Evolutionary conservation across 2,329 filamentous ascomycete species (phyloP).

Genomic region (Chaetomium sp.): DNA sequence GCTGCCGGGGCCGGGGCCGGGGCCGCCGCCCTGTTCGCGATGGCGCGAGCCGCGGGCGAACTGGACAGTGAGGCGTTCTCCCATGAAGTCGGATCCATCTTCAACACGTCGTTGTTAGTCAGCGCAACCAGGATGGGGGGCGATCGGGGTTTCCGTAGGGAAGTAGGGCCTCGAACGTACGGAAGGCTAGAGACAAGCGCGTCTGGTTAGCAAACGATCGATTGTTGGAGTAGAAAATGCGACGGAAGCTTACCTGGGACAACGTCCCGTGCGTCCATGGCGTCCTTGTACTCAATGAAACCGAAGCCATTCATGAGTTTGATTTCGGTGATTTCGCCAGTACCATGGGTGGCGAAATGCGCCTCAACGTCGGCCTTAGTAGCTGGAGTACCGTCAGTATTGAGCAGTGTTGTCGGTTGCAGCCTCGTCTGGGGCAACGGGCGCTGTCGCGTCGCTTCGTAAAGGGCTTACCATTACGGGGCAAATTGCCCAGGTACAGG

Average conservation of each 20-base stretch:
- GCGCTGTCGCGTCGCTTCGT: neutral
- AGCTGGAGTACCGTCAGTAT: slow-evolving; percentile 62
- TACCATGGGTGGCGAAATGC: slow-evolving; percentile 94
- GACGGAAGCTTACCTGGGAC: slow-evolving; percentile 76
- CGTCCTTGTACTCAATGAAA: slow-evolving; percentile 99
- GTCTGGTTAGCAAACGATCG: slow-evolving; percentile 34
- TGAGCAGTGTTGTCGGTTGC: neutral
- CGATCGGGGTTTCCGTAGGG: slow-evolving; percentile 40
- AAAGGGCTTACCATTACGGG: slow-evolving; percentile 79
- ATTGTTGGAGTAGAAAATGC: slow-evolving; percentile 21
- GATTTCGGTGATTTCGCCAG: slow-evolving; percentile 96
- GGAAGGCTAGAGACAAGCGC: slow-evolving; percentile 55
- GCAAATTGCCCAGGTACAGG: slow-evolving; percentile 97
- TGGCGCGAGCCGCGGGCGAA: slow-evolving; percentile 85
- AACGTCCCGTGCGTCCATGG: slow-evolving; percentile 96
- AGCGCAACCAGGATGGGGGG: slow-evolving; percentile 39
- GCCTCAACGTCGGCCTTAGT: slow-evolving; percentile 96
- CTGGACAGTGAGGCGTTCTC: slow-evolving; percentile 94
- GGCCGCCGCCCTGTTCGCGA: slow-evolving; percentile 43
- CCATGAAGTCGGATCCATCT: slow-evolving; percentile 99
- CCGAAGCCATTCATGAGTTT: slow-evolving; percentile 99
- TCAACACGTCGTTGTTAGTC: slow-evolving; percentile 43
- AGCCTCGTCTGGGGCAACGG: neutral
- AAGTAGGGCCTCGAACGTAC: slow-evolving; percentile 51
- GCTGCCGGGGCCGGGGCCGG: slow-evolving; percentile 44